Percentiles rank a stretch among this genome's conserved stretches.
phyloP scores from a whole-genome alignment of 2,329 filamentous ascomycete genomes.

The Xylaria sp. region DNA sequence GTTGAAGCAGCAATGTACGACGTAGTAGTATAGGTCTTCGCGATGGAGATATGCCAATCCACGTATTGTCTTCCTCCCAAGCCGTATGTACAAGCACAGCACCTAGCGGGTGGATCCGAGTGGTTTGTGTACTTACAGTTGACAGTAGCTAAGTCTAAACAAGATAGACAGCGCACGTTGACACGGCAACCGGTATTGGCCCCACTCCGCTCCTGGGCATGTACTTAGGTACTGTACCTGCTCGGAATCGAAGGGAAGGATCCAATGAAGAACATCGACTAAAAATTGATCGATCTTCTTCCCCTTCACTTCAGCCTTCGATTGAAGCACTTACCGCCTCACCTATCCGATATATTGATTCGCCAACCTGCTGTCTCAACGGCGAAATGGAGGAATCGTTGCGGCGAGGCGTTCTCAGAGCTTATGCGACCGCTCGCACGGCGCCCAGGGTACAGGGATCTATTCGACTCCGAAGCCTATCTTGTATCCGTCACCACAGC shows the following conservation, averaged over 20 bases:
- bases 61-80: background rate
- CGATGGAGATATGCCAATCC: background rate
- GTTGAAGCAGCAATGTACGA: slow-evolving; percentile 9
- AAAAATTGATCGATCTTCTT: background rate
- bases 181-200: slow-evolving; percentile 20
- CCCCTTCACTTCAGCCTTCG: background rate
- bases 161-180: slow-evolving; percentile 23
- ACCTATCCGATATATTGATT: background rate
- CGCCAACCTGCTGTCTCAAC: background rate
- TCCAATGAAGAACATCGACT: background rate
- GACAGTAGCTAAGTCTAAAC: slow-evolving; percentile 6
- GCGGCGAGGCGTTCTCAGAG: slow-evolving; percentile 24
- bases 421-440: slow-evolving; percentile 20
- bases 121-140: slow-evolving; percentile 16
- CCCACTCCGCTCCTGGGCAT: background rate
- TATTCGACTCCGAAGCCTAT: slow-evolving; percentile 16
- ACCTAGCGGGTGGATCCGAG: slow-evolving; percentile 21
- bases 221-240: background rate
- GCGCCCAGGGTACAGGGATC: background rate
- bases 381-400: slow-evolving; percentile 28
- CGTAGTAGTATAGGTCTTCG: background rate
- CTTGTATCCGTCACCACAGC: slow-evolving; percentile 38
- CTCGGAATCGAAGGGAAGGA: background rate
- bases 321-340: background rate
- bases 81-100: too few species aligned